Base-by-base conservation (phyloP, 2,329 filamentous ascomycete genomes). In the Scedosporium boydii region DNA sequence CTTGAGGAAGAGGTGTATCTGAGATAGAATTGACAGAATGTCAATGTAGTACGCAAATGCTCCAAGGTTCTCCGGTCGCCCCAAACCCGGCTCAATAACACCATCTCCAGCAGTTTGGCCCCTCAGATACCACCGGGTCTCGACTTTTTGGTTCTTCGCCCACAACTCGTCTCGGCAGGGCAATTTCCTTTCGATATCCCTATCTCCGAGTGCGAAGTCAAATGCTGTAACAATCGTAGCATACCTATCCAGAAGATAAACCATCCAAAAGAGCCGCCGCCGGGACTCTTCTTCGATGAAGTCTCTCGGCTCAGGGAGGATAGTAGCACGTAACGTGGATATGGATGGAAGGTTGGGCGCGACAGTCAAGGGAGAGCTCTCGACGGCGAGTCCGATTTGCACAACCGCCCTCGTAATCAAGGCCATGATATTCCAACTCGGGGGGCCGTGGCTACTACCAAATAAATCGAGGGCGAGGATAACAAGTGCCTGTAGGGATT, bases 31-130 rank as follows among this genome's bases (percentile, higher is more conserved):
- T 1, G 91, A 91, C 4, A 96, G 78, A 18, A 96, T 89, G 72
- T 96, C 93, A 64, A 96, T 87, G 70, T 96, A 96, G 71, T 95
- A 93, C 7, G 90, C 90, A 73, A 96, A 96, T 0, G 90, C 87
- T 1, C 93, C 93, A 0, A 96, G 78, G 67, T 96, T 93, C 69
- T 96, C 90, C 0, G 89, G 86, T 65, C 87, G 84, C 66, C 87
- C 86, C 61, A 87, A 78, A 46, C 84, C 79, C 67, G 87, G 86
- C 61, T 91, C 88, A 2, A 80, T 74, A 61, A 78, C 26, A 74
- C 70, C 3, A 16, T 76, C 76, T 10, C 71, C 72, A 14, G 73
- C 70, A 38, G 73, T 74, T 51, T 80, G 77, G 58, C 79, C 77
- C 1, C 81, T 79, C 60, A 79, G 83, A 72, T 96, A 96, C 87